Percentiles rank a stretch among this genome's conserved stretches.
Evolutionary conservation across 306 rosid genomes (phyloP).

Genomic region (Citrullus colocynthis): DNA sequence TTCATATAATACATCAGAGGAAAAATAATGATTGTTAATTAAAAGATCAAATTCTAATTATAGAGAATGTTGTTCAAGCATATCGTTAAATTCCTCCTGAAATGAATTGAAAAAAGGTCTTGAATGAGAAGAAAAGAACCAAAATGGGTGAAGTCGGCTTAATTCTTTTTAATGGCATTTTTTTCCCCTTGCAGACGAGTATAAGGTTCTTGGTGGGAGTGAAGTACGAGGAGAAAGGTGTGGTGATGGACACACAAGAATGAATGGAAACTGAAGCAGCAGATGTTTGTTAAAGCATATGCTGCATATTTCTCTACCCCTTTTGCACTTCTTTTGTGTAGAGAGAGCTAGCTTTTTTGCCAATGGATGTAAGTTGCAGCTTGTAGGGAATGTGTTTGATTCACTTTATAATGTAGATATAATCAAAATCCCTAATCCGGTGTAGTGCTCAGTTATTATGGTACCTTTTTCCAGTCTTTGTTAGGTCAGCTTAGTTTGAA

Average conservation of each 20-base stretch:
- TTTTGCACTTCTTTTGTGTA: background rate
- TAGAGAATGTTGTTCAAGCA: background rate
- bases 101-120: too few relatives aligned
- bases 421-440: slow-evolving; percentile 4
- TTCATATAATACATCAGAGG: background rate
- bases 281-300: background rate
- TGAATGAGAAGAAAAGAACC: too few relatives aligned
- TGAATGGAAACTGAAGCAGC: slow-evolving; percentile 2
- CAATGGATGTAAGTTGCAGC: background rate
- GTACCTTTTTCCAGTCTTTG: background rate
- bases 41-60: background rate
- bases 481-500: background rate
- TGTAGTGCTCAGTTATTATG: background rate
- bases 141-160: background rate
- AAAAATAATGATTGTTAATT: background rate
- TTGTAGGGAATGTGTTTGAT: background rate
- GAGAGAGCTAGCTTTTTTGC: background rate
- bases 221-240: slow-evolving; percentile 49
- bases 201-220: slow-evolving; percentile 70
- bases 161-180: background rate
- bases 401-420: background rate
- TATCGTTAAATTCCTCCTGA: background rate
- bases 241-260: slow-evolving; percentile 36
- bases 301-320: background rate
- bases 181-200: slow-evolving; percentile 26